A percentile compares a stretch with the other conserved stretches of the same genome.
These are phyloP conservation scores for Suillus weaverae DNA, from an alignment of 768 basidiomycete species.

Conservation along the genomic window DNA sequence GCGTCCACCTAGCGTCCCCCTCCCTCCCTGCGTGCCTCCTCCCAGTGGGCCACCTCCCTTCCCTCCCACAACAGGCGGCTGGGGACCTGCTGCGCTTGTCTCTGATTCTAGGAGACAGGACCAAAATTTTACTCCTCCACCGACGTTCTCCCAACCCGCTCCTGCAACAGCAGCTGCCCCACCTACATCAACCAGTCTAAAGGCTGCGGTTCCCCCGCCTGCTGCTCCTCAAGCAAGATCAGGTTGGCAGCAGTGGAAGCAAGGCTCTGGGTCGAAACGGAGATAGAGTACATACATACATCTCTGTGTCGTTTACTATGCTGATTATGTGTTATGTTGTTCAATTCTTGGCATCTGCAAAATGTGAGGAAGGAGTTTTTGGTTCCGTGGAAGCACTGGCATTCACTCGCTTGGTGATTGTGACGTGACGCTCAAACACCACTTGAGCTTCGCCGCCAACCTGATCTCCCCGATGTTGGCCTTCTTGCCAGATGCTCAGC, in stretches of 20 bases:
- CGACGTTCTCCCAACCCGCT: constrained; percentile 4
- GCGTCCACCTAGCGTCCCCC: constrained; percentile 5
- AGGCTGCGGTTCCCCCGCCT: constrained; percentile 20
- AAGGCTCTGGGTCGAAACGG: constrained; percentile 20
- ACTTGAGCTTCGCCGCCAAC: background rate
- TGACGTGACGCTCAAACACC: background rate
- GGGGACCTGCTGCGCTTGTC: constrained; percentile 13
- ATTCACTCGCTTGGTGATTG: background rate
- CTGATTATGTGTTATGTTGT: background rate
- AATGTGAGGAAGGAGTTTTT: background rate
- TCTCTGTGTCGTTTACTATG: background rate
- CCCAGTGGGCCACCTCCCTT: constrained; percentile 9
- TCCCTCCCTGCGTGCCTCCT: constrained; percentile 9
- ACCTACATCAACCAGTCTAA: constrained; percentile 11
- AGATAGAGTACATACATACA: constrained; percentile 14
- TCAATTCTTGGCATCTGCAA: constrained; percentile 1
- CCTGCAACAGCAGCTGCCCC: constrained; percentile 11
- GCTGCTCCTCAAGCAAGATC: constrained; percentile 30
- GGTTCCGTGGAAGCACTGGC: background rate
- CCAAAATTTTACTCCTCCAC: constrained; percentile 8
- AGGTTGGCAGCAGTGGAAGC: constrained; percentile 58
- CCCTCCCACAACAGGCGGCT: constrained; percentile 16
- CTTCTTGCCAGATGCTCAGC: background rate
- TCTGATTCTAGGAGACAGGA: constrained; percentile 3
- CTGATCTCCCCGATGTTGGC: background rate